Evolutionary conservation across 768 basidiomycete species (phyloP), one percentile per base, ranked within the genome.

Genomic region (Erythrobasidium yunnanense): DNA sequence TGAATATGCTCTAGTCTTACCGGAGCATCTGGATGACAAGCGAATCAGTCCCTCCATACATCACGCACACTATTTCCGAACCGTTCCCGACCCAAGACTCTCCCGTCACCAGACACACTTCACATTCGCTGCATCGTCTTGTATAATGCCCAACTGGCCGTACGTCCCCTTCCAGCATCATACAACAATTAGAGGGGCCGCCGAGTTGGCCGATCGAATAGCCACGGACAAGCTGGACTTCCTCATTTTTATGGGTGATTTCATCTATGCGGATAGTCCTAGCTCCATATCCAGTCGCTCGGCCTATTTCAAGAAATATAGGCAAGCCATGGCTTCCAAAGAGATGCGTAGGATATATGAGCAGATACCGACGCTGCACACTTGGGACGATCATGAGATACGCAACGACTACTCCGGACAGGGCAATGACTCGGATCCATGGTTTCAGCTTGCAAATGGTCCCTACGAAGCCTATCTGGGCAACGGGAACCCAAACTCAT

Each of bases 221-320:
- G 68, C 68, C 55, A 30, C 55, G 32, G 42, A 66, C 7, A 55
- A 42, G 1, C 49, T 71, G 29, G 56, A 83, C 56, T 83, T 87
- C 74, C 76, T 87, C 53, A 86, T 42, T 18, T 30, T 47, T 3
- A 55, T 22, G 57, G 51, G 66, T 4, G 86, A 87, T 72, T 85
- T 85, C 68, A 84, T 88, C 68, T 87, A 87, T 69, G 84, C 84
- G 1, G 86, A 87, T 70, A 82, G 85, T 1, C 86, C 87, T 4
- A 54, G 79, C 11, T 84, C 83, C 71, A 79, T 81, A 46, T 75
- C 79, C 69, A 75, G 75, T 65, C 22, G 62, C 17, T 81, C 84
- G 51, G 80, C 81, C 18, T 88, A 86, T 72, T 75, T 81, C 63
- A 80, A 85, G 29, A 78, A 85, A 17, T 88, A 87, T 71, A 78